Evolutionary conservation across 148 eudicot genomes (phyloP).

Genomic region (Pouteria glomerata): DNA sequence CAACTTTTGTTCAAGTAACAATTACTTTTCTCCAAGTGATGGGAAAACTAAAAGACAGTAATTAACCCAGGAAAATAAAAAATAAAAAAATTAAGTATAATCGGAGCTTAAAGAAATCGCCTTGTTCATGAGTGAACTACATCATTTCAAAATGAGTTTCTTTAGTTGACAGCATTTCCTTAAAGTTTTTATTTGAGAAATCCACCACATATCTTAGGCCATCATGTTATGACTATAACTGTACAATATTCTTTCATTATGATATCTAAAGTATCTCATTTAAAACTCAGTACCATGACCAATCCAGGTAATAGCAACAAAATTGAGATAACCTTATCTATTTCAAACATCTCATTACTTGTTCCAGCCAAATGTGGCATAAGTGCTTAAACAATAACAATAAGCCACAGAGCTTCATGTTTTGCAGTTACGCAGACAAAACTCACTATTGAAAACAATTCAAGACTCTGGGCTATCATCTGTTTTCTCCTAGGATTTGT

Average conservation of each 20-base stretch:
- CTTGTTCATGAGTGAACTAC: background rate
- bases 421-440: background rate
- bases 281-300: background rate
- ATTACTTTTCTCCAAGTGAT: background rate
- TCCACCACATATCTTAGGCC: background rate
- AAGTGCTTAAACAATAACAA: background rate
- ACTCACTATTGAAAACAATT: background rate
- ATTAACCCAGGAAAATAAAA: background rate
- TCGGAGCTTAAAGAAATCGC: background rate
- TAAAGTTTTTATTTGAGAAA: slow-evolving; percentile 8
- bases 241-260: background rate
- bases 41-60: background rate
- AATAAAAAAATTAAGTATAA: background rate
- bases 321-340: background rate
- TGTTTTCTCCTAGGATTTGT: too few species aligned
- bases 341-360: background rate
- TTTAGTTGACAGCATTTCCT: background rate
- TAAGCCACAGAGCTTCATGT: background rate
- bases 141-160: background rate
- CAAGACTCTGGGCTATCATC: background rate
- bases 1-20: background rate
- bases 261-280: background rate
- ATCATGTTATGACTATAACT: background rate
- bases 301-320: background rate
- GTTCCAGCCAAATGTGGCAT: background rate